These are phyloP conservation scores for Symbiotaphrina buchneri DNA, from an alignment of 495 filamentous ascomycete genomes.

Conservation along the genomic window DNA sequence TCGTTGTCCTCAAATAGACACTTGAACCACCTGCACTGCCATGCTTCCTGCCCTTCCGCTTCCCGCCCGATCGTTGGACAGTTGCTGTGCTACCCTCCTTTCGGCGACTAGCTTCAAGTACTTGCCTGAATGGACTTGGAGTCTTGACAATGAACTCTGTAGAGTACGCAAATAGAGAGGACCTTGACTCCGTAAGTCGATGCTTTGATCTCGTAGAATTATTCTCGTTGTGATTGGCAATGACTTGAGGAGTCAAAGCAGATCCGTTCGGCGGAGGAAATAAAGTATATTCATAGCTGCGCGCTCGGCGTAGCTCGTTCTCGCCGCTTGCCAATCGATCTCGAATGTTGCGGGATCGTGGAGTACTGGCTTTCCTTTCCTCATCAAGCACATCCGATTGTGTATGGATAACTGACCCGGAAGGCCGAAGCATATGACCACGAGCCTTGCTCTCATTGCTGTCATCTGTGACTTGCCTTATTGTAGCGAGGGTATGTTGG, in stretches of 20 bases:
- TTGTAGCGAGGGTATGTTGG: conserved; percentile 1
- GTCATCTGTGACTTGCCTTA: conserved; percentile 1
- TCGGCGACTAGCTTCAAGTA: conserved; percentile 2
- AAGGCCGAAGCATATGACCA: background rate
- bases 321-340: too few species aligned
- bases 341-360: too few species aligned
- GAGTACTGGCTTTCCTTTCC: too few species aligned
- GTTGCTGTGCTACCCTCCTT: background rate
- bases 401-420: conserved; percentile 1
- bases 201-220: background rate
- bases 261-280: too few species aligned
- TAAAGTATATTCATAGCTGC: too few species aligned
- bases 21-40: conserved; percentile 19
- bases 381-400: too few species aligned
- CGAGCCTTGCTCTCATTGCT: background rate
- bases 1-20: conserved; percentile 31
- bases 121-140: conserved; percentile 30
- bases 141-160: conserved; percentile 24
- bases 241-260: too few species aligned
- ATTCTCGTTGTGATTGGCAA: background rate
- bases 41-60: background rate
- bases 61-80: background rate
- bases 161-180: conserved; percentile 18
- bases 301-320: too few species aligned
- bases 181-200: conserved; percentile 2